Evolutionary conservation across 2,329 filamentous ascomycete genomes (phyloP), one percentile per base, ranked within the genome.

Genomic region (Microdochium bolleyi): DNA sequence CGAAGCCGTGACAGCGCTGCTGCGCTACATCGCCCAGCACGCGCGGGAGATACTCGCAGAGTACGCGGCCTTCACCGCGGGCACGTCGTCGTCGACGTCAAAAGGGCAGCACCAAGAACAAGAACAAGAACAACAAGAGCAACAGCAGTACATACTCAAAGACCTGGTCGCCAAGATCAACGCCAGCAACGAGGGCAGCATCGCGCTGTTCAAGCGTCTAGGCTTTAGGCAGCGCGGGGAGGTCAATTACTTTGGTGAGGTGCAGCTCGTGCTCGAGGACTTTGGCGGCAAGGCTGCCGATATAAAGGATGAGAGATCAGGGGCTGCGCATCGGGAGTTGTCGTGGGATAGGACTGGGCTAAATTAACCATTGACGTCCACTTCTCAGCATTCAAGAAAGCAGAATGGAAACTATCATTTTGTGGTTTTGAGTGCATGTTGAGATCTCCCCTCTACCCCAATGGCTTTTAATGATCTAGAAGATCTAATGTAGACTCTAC

Each of bases 21-120:
- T 96, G 50, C 68, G 74, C 48, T 97, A 91, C 62, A 73, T 96
- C 5, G 58, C 74, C 3, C 64, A 64, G 1, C 73, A 87, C 51
- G 65, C 80, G 24, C 59, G 61, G 0, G 67, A 59, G 0, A 81
- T 96, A 8, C 55, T 89, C 51, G 59, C 57, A 0, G 84, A 87
- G 66, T 86, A 83, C 55, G 56, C 46, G 27, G 25, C 44, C 2
- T 78, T 62, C 74, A 76, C n/a, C n/a, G n/a, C 50, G 55, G 61
- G 19, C 56, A 58, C 1, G 62, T 58, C n/a, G 55, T 59, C 49
- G 44, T 11, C 27, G 5, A 30, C 27, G 27, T 30, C 11, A 11
- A 5, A 5, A 30, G 5, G 27, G 27, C 27, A 5, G 27, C 27
- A 13, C n/a, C 50, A 13, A 38, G 24, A 21, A 51, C 48, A 4